Conservation (phyloP, 768 basidiomycete genomes). For the Lentinula sp. region DNA sequence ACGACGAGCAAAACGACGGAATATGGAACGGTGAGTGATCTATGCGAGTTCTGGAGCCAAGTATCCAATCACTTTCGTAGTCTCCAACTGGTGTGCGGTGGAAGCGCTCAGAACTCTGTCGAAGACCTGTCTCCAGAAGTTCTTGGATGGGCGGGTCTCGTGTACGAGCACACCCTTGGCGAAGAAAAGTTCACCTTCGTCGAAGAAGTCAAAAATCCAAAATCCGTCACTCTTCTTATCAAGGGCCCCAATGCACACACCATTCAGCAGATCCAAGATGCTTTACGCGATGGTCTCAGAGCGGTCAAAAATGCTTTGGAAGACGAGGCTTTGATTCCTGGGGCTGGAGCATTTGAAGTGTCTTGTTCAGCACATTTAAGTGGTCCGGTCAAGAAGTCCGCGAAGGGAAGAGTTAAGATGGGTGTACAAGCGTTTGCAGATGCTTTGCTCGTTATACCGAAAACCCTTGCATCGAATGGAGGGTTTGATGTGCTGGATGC, state of each 20-base stretch:
- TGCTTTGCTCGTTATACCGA: constrained; percentile 89
- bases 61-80: constrained; percentile 29
- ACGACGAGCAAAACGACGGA: constrained; percentile 92
- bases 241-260: constrained; percentile 98
- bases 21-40: constrained; percentile 86
- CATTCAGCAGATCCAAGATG: constrained; percentile 94
- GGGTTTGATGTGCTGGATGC: constrained; percentile 97
- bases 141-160: constrained; percentile 95
- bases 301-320: constrained; percentile 97
- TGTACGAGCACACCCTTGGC: constrained; percentile 98
- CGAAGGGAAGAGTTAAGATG: constrained; percentile 94
- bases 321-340: constrained; percentile 83
- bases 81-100: constrained; percentile 90
- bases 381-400: constrained; percentile 71
- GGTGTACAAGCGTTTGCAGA: constrained; percentile 97
- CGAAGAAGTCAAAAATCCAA: constrained; percentile 93
- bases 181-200: constrained; percentile 99
- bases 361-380: constrained; percentile 83
- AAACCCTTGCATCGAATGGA: constrained; percentile 93
- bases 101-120: constrained; percentile 94
- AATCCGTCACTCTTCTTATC: constrained; percentile 92
- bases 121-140: constrained; percentile 90
- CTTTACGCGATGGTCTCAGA: constrained; percentile 93
- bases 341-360: constrained; percentile 97
- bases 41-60: not conserved